Percentiles rank a stretch among this genome's conserved stretches.
Evolutionary conservation across 805 yeast genomes (phyloP).

Genomic region (Candida ipomoeae): DNA sequence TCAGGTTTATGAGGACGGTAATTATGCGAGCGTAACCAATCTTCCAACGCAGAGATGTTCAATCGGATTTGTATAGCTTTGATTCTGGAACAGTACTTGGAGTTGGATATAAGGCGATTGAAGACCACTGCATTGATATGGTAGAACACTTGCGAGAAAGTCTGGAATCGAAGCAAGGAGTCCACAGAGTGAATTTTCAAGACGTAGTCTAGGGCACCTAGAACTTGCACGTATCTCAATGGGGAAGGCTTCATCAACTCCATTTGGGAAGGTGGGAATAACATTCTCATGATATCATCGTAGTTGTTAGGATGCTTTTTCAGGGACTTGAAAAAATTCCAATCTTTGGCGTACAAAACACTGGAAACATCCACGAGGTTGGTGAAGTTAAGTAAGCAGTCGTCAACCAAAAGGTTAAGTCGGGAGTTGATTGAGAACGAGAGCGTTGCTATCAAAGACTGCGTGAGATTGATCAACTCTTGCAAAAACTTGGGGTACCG

Average conservation of each 20-base stretch:
- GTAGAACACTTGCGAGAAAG: constrained; percentile 71
- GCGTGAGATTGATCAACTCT: constrained; percentile 49
- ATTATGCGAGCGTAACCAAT: constrained; percentile 81
- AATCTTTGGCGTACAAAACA: constrained; percentile 68
- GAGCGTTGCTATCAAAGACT: constrained; percentile 61
- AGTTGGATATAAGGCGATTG: constrained; percentile 63
- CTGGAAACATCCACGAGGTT: constrained; percentile 79
- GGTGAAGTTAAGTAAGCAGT: constrained; percentile 68
- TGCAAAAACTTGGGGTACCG: constrained; percentile 58
- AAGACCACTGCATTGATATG: constrained; percentile 73
- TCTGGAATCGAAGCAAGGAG: constrained; percentile 71
- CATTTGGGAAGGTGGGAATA: constrained; percentile 79
- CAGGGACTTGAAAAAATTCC: constrained; percentile 50
- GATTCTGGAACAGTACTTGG: constrained; percentile 71
- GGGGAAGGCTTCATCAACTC: constrained; percentile 90
- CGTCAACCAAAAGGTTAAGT: constrained; percentile 53
- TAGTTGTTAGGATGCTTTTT: constrained; percentile 47
- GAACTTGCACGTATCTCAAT: constrained; percentile 71
- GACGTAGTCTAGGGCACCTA: constrained; percentile 85
- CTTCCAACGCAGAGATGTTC: constrained; percentile 82
- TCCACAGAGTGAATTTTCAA: constrained; percentile 78
- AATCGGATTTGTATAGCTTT: constrained; percentile 87
- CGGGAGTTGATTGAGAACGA: constrained; percentile 63
- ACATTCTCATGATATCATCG: constrained; percentile 69
- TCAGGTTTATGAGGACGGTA: constrained; percentile 39